Conservation (phyloP, 2,329 filamentous ascomycete genomes). For the Xylaria sp. region DNA sequence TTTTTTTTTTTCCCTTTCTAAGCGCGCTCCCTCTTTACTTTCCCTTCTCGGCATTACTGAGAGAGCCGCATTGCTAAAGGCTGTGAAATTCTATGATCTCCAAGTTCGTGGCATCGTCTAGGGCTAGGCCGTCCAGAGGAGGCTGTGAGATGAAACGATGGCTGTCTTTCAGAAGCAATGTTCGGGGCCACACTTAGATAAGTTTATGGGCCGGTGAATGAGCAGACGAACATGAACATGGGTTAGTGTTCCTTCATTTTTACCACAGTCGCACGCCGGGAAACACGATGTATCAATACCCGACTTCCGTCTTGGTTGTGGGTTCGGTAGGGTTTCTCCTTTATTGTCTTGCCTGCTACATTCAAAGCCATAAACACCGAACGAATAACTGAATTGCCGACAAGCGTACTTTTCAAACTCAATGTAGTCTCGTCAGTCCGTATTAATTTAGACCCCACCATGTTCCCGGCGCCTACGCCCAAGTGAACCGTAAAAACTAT, state of each 20-base stretch:
- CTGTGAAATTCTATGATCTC: slow-evolving; percentile 14
- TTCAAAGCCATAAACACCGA: background rate
- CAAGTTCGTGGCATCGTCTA: slow-evolving; percentile 25
- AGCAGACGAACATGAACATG: too few relatives aligned
- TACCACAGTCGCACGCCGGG: too few relatives aligned
- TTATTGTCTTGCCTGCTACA: background rate
- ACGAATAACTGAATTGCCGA: background rate
- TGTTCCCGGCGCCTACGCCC: background rate
- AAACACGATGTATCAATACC: background rate
- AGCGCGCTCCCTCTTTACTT: too few relatives aligned
- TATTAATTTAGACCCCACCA: background rate
- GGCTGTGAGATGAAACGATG: slow-evolving; percentile 32
- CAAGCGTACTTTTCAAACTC: background rate
- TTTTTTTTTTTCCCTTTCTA: background rate
- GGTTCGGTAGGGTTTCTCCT: background rate
- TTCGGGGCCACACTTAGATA: slow-evolving; percentile 1
- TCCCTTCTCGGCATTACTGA: background rate
- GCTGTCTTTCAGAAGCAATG: slow-evolving; percentile 9
- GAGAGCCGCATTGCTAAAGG: background rate
- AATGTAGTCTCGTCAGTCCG: background rate
- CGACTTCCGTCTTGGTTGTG: too few relatives aligned
- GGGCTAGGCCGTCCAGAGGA: slow-evolving; percentile 24
- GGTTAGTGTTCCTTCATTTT: background rate
- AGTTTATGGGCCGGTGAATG: background rate
- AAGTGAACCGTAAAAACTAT: background rate